Conservation (phyloP, 2,329 filamentous ascomycete genomes). For the Arthrinium puccinioides region DNA sequence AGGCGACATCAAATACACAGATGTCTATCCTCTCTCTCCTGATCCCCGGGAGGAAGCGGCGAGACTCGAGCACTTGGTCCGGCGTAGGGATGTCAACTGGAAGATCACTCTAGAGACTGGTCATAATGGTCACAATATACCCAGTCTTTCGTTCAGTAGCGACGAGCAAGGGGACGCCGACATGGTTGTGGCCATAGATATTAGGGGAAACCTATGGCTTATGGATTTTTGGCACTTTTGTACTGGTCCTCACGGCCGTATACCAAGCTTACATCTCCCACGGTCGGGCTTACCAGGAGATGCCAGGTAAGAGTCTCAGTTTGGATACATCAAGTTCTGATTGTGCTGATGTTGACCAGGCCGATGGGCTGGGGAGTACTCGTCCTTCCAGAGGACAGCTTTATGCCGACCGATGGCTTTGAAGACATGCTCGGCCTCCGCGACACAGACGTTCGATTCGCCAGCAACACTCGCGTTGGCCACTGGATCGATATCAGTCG, state of each 20-base stretch:
- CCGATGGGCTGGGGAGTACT: conserved; percentile 42
- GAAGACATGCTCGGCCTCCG: conserved; percentile 23
- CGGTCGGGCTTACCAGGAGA: too few relatives aligned
- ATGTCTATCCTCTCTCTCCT: too few relatives aligned
- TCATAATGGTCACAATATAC: conserved; percentile 36
- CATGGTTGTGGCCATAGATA: conserved; percentile 43
- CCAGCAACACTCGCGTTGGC: conserved; percentile 10
- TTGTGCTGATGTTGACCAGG: conserved; percentile 12
- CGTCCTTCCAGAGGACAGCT: conserved; percentile 35
- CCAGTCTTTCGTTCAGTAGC: conserved; percentile 44
- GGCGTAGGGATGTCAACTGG: conserved; percentile 38
- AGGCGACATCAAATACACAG: too few relatives aligned
- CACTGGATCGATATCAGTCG: conserved; percentile 18
- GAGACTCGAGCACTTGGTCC: too few relatives aligned
- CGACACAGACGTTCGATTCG: conserved; percentile 12
- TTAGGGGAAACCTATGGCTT: conserved; percentile 40
- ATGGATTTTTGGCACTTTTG: conserved; percentile 43
- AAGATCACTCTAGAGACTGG: conserved; percentile 38
- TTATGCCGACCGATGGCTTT: conserved; percentile 23
- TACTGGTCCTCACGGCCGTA: conserved; percentile 6
- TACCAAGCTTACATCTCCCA: conserved; percentile 11
- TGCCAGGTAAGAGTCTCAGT: too few relatives aligned
- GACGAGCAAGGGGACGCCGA: conserved; percentile 39
- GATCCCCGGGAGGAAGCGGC: too few relatives aligned
- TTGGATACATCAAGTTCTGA: background rate